These are phyloP conservation scores for Tremellales sp. DNA, from an alignment of 1,284 basidiomycete genomes.

Conservation along the genomic window DNA sequence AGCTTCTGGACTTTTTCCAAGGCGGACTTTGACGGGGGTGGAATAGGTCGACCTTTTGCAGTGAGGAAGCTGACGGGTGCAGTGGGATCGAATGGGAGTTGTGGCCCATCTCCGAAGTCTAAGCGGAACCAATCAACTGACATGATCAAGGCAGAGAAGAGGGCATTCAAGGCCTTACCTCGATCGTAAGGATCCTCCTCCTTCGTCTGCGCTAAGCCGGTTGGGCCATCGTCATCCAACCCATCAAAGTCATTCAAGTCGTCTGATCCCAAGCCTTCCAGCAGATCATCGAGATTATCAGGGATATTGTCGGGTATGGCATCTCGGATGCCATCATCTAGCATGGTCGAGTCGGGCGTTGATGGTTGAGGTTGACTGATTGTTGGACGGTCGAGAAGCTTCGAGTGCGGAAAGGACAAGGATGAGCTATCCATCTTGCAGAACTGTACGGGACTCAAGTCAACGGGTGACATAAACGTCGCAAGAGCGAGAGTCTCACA, in stretches of 20 bases:
- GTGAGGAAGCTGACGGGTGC: constrained; percentile 28
- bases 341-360: too few relatives aligned
- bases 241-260: constrained; percentile 21
- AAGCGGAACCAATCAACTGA: too few relatives aligned
- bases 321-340: too few relatives aligned
- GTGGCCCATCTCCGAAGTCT: too few relatives aligned
- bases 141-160: neutral
- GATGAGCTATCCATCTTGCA: too few relatives aligned
- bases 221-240: constrained; percentile 22
- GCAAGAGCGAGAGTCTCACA: too few relatives aligned
- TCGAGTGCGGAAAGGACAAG: too few relatives aligned
- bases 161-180: neutral
- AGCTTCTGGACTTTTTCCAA: constrained; percentile 1
- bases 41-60: constrained; percentile 7
- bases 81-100: neutral
- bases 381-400: too few relatives aligned
- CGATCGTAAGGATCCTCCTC: neutral
- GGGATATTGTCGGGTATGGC: neutral
- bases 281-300: constrained; percentile 1
- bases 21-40: constrained; percentile 2
- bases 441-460: too few relatives aligned
- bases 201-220: constrained; percentile 2
- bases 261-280: constrained; percentile 12
- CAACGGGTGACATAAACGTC: too few relatives aligned
- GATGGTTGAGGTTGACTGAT: neutral